These are phyloP conservation scores for Pseudogymnoascus sp. DNA, from an alignment of 2,329 filamentous ascomycete species.

Conservation along the genomic window DNA sequence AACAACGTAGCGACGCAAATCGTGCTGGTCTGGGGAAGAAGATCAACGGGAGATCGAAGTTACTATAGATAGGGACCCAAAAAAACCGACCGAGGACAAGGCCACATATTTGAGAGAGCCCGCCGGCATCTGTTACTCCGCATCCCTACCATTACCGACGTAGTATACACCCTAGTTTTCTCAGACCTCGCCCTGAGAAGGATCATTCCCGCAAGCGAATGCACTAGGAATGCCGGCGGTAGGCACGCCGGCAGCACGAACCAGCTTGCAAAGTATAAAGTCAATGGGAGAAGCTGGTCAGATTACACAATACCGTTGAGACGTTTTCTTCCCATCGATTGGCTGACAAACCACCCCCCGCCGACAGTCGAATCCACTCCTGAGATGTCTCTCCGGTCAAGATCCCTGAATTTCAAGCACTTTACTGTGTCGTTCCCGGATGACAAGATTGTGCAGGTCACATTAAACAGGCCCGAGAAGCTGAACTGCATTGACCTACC, in stretches of 20 bases:
- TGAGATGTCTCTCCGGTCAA: slow-evolving; percentile 5
- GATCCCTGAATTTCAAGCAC: slow-evolving; percentile 10
- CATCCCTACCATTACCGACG: neutral
- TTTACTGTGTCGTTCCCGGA: slow-evolving; percentile 39
- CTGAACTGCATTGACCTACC: slow-evolving; percentile 44
- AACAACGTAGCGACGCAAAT: neutral
- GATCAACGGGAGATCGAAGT: slow-evolving; percentile 1
- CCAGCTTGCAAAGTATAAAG: slow-evolving; percentile 8
- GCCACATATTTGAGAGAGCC: neutral
- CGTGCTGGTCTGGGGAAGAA: neutral
- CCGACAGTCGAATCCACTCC: neutral
- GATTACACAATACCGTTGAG: neutral
- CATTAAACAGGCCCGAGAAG: slow-evolving; percentile 47
- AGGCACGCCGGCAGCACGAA: neutral
- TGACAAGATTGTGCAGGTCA: slow-evolving; percentile 48
- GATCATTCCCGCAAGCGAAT: neutral
- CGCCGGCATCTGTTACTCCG: neutral
- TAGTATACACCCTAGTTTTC: neutral
- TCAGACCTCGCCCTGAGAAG: neutral
- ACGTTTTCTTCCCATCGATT: neutral
- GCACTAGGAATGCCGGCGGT: neutral
- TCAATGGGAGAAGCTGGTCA: neutral
- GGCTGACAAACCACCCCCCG: neutral
- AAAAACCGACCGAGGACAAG: neutral
- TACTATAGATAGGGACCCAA: neutral